These are phyloP conservation scores for Boletus tomentosulus DNA, from an alignment of 768 basidiomycete genomes.

Conservation along the genomic window DNA sequence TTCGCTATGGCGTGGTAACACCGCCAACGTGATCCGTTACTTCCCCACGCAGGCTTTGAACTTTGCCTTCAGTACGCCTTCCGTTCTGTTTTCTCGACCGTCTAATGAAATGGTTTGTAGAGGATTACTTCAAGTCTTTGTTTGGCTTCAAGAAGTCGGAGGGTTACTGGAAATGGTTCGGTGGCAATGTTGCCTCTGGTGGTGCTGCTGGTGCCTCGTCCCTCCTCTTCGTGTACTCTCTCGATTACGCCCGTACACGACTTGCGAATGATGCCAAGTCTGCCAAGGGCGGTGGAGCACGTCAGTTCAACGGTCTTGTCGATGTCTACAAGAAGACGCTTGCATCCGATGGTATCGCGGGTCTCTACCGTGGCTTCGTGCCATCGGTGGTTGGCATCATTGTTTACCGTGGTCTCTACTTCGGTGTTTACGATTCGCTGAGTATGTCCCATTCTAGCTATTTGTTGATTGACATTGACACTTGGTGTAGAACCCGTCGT, in stretches of 20 bases:
- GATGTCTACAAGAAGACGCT: conserved; percentile 98
- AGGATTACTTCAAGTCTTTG: conserved; percentile 98
- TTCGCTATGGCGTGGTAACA: conserved; percentile 99
- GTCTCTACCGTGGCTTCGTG: conserved; percentile 99
- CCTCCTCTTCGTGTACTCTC: conserved; percentile 98
- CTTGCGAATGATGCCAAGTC: conserved; percentile 98
- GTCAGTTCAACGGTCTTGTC: conserved; percentile 98
- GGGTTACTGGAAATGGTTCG: conserved; percentile 98
- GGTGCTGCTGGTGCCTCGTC: conserved; percentile 99
- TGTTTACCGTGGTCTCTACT: conserved; percentile 99
- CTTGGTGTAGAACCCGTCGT: conserved; percentile 80
- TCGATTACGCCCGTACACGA: conserved; percentile 99
- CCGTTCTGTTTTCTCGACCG: neutral
- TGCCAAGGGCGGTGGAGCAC: conserved; percentile 82
- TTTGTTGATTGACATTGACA: conserved; percentile 26
- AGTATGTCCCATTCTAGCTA: conserved; percentile 51
- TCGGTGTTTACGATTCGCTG: conserved; percentile 93
- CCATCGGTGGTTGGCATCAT: conserved; percentile 99
- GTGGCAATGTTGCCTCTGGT: conserved; percentile 96
- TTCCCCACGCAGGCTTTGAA: conserved; percentile 99
- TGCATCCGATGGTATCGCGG: conserved; percentile 94
- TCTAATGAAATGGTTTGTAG: conserved; percentile 27
- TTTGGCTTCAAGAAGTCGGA: conserved; percentile 99
- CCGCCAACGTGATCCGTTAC: conserved; percentile 99
- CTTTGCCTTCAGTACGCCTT: conserved; percentile 89